Evolutionary conservation across 805 yeast genomes (phyloP), one percentile per base, ranked within the genome.

Genomic region (Candida xyloterini): DNA sequence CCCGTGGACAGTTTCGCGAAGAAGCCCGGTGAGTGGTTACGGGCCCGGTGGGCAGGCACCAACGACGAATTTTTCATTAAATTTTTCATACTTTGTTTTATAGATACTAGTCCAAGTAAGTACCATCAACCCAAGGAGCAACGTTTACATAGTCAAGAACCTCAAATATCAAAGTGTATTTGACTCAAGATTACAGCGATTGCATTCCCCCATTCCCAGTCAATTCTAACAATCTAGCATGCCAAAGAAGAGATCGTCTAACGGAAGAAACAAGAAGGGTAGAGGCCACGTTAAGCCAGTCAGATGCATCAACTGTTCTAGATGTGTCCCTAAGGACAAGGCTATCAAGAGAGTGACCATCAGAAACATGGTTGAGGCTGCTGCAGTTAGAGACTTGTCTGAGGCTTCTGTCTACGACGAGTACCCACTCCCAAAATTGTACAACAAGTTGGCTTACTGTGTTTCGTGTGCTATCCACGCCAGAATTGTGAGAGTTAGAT

Each of bases 211-310:
- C 10, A 23, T 23, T 23, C 10, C 10, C 4, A 23, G 4, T 23
- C 10, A 23, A 9, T 22, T 26, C 42, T 38, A 38, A 38, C 42
- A 25, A 27, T 27, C 22, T 73, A 81, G 73, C 57, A 93, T 93
- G 99, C 98, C 99, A 77, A 93, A 93, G 88, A 93, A 93, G 98
- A 91, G 99, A 90, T 89, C 98, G 76, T 89, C 97, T 93, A 89
- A 90, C 97, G 99, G 99, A 84, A 91, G 99, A 83, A 93, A 93
- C 95, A 93, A 93, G 95, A 90, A 89, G 81, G 98, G 98, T 73
- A 93, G 99, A 88, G 99, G 99, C 73, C 98, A 93, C 96, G 96
- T 87, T 76, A 87, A 86, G 77, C 95, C 96, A 72, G 97, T 91
- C 68, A 90, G 99, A 85, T 93, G 99, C 82, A 85, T 89, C 70